phyloP scores from a whole-genome alignment of 495 filamentous ascomycete species.

The Aspergillus nidulans region DNA sequence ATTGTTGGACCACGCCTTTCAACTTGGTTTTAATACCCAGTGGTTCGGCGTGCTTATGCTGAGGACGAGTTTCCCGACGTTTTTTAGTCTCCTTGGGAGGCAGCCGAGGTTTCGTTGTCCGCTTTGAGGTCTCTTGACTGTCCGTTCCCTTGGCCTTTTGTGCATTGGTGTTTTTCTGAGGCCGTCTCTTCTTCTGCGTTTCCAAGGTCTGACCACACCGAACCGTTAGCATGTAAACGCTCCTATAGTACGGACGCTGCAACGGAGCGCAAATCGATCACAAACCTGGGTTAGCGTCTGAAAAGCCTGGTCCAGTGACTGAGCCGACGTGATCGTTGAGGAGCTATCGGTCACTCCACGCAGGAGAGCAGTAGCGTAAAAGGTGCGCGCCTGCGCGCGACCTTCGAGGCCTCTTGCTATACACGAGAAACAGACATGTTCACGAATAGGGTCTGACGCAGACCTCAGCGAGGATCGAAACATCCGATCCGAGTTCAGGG shows the following conservation, averaged over 20 bases:
- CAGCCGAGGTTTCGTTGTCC: not conserved
- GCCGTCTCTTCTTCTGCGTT: not conserved
- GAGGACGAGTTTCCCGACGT: not conserved
- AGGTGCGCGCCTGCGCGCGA: conserved; percentile 25
- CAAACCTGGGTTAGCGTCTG: not conserved
- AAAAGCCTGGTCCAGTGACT: not conserved
- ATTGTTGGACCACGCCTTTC: not conserved
- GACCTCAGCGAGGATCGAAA: conserved; percentile 39
- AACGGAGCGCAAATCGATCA: not conserved
- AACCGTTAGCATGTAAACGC: not conserved
- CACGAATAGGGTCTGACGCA: conserved; percentile 35
- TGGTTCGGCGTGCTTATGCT: not conserved
- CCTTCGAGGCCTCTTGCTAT: conserved; percentile 24
- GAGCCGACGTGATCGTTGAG: not conserved
- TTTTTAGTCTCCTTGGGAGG: not conserved
- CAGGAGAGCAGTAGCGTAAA: conserved; percentile 20
- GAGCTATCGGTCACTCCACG: not conserved
- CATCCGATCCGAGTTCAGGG: conserved; percentile 27
- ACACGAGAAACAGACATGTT: conserved; percentile 38
- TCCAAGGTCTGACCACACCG: not conserved
- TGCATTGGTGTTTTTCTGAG: not conserved
- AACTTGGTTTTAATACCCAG: not conserved
- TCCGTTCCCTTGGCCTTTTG: too few relatives aligned
- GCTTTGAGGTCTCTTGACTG: not conserved
- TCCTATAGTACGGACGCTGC: not conserved